Evolutionary conservation across 2,329 filamentous ascomycete genomes (phyloP), one percentile per base, ranked within the genome.

Genomic region (Camillea tinctor): DNA sequence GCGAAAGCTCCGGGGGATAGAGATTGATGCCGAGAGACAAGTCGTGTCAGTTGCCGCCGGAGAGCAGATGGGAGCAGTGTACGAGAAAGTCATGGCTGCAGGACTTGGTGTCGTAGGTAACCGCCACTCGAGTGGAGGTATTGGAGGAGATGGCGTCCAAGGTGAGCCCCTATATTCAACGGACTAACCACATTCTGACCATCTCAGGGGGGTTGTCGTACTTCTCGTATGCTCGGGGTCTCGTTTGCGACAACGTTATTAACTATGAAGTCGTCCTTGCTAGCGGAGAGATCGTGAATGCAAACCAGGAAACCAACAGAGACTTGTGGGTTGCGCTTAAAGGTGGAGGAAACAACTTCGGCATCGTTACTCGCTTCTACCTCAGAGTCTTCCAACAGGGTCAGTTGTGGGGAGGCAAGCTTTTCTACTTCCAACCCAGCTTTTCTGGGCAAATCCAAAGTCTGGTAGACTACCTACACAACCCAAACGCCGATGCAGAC

Each of bases 251-350:
- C 55, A 65, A 60, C 26, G 57, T 65, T 1, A 53, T 60, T 26
- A 70, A 68, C 26, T 69, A 68, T 50, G 66, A 75, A 53, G 63
- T 77, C 9, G 75, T 77, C 4, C 72, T 78, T 26, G 73, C 75
- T n/a, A 68, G 68, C 51, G 76, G 76, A 6, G 64, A 69, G 1
- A 62, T 78, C 20, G 67, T 75, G 26, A 66, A 77, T 23, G 77
- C 72, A 15, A 79, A 75, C 44, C 64, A 69, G 0, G 65, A 65
- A 59, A 68, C 67, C 61, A 56, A 67, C 48, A 50, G n/a, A 20
- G 68, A 72, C 40, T 62, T 73, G 6, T 73, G 68, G 66, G 56
- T 64, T 26, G 69, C 67, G 1, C 58, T 73, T 3, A 68, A 67
- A 24, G 72, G 72, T 55, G 70, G 71, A n/a, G 59, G 58, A 15